A percentile compares a stretch with the other conserved stretches of the same genome.
Evolutionary conservation across 1,139 yeast genomes (phyloP).

Genomic region (Protomyces macrosporus): DNA sequence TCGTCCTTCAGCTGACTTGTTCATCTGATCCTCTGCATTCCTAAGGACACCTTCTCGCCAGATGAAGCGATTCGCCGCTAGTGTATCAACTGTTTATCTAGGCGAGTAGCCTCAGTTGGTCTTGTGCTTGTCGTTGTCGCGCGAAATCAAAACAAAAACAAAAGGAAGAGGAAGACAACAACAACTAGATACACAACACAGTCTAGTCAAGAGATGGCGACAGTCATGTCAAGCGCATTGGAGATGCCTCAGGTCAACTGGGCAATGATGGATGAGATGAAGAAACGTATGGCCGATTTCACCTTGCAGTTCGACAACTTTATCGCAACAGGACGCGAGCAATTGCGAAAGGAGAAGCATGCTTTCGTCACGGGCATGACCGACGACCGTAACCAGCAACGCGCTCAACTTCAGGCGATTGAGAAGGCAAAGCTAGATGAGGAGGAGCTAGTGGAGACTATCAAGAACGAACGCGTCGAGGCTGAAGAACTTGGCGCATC

Average conservation of each 20-base stretch:
- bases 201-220: background rate
- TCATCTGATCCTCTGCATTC: background rate
- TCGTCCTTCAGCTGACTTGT: background rate
- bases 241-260: constrained; percentile 5
- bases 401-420: background rate
- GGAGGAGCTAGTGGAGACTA: background rate
- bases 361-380: constrained; percentile 21
- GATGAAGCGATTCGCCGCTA: no score
- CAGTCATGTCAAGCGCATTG: constrained; percentile 1
- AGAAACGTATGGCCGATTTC: constrained; percentile 21
- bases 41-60: no score
- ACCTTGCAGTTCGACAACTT: constrained; percentile 26
- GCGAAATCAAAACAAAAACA: background rate
- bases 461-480: constrained; percentile 5
- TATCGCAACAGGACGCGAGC: constrained; percentile 21
- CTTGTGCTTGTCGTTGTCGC: background rate
- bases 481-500: constrained; percentile 19
- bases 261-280: constrained; percentile 1
- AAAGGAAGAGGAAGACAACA: background rate
- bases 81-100: no score
- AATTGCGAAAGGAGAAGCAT: constrained; percentile 6
- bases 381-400: constrained; percentile 12
- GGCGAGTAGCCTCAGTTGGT: no score
- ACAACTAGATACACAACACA: background rate
- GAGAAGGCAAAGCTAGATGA: constrained; percentile 10